A percentile compares a stretch with the other conserved stretches of the same genome.
Conservation (phyloP, 306 rosid species). For the Prunus fruticosa region DNA sequence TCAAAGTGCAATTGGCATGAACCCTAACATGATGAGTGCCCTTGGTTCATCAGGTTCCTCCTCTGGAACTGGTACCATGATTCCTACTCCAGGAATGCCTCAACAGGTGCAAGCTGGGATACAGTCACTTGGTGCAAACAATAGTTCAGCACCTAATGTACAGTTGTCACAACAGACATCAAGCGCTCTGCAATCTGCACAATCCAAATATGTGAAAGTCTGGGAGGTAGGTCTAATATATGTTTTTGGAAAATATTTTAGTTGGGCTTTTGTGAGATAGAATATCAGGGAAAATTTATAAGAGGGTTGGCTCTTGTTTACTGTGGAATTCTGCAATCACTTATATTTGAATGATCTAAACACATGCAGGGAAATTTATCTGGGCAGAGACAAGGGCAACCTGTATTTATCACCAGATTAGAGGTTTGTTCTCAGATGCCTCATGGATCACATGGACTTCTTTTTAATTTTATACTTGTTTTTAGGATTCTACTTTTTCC, state of each 20-base stretch:
- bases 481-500: neutral
- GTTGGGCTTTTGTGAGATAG: conserved; percentile 5
- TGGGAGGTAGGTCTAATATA: conserved; percentile 77
- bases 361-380: conserved; percentile 85
- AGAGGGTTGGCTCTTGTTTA: conserved; percentile 13
- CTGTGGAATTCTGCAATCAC: conserved; percentile 26
- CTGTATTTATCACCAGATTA: conserved; percentile 86
- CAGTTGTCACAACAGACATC: conserved; percentile 71
- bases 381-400: conserved; percentile 97
- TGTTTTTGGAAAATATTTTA: neutral
- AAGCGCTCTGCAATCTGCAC: conserved; percentile 61
- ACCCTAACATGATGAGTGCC: conserved; percentile 69
- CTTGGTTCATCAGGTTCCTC: conserved; percentile 74
- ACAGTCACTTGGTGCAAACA: conserved; percentile 62
- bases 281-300: neutral
- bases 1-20: conserved; percentile 81
- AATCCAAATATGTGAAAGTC: conserved; percentile 89
- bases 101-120: conserved; percentile 76
- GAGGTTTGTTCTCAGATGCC: conserved; percentile 60
- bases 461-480: neutral
- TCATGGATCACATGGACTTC: neutral
- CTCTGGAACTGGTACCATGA: conserved; percentile 89
- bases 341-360: conserved; percentile 25
- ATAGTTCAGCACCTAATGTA: conserved; percentile 61
- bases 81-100: conserved; percentile 96